Evolutionary conservation across 495 filamentous ascomycete species (phyloP).

Genomic region (Elasticomyces elasticus): DNA sequence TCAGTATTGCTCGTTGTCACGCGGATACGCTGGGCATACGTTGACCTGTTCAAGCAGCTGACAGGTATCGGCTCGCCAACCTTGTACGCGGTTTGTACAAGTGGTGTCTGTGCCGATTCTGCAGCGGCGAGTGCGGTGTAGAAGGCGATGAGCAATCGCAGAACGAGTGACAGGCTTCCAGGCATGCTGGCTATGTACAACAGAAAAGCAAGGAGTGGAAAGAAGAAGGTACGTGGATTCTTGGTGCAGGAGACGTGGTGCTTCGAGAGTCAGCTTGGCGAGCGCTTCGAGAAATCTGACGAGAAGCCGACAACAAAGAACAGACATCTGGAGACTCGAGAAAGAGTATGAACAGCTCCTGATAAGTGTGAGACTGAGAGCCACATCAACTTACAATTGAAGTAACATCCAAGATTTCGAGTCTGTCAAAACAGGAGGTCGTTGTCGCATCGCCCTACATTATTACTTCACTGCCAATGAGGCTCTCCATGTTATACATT

Average conservation of each 20-base stretch:
- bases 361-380: too few species aligned
- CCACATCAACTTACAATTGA: too few species aligned
- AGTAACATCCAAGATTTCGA: too few species aligned
- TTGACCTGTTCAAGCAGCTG: constrained; percentile 55
- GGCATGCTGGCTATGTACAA: constrained; percentile 9
- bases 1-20: neutral
- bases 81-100: constrained; percentile 29
- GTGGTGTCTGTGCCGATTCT: constrained; percentile 22
- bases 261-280: neutral
- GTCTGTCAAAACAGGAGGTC: too few species aligned
- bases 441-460: too few species aligned
- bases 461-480: too few species aligned
- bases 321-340: too few species aligned
- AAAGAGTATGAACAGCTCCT: too few species aligned
- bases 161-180: constrained; percentile 3
- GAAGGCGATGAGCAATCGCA: constrained; percentile 18
- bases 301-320: too few species aligned
- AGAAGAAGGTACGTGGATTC: neutral
- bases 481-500: too few species aligned
- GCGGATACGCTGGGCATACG: constrained; percentile 38
- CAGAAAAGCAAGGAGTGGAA: neutral
- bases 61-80: constrained; percentile 47
- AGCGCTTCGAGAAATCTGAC: neutral
- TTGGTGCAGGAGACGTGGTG: neutral
- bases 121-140: constrained; percentile 21